These are phyloP conservation scores for Cryptosporidium baileyi DNA, from an alignment of 169 alveolate genomes.

Conservation along the genomic window DNA sequence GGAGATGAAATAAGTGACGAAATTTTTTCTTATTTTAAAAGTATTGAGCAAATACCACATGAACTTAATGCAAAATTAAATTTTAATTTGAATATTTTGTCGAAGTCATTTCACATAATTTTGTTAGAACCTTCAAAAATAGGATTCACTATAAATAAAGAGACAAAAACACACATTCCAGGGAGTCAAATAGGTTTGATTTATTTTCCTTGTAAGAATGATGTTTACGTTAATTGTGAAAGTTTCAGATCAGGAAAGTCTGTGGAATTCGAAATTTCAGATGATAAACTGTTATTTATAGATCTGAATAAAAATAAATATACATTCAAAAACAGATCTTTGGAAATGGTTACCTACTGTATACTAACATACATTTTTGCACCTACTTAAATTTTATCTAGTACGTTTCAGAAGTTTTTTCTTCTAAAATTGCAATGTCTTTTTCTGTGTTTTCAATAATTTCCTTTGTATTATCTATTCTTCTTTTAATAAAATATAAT, in stretches of 20 bases:
- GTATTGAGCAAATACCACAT: constrained; percentile 2
- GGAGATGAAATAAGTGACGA: constrained; percentile 11
- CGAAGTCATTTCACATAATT: background rate
- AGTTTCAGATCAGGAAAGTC: constrained; percentile 4
- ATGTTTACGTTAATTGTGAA: background rate
- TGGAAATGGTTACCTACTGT: constrained; percentile 35
- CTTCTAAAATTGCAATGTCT: constrained; percentile 35
- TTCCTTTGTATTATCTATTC: constrained; percentile 51
- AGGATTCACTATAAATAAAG: background rate
- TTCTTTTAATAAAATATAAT: constrained; percentile 21
- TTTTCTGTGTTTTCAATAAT: constrained; percentile 49
- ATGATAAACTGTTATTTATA: constrained; percentile 18
- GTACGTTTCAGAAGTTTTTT: constrained; percentile 50
- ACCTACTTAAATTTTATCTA: constrained; percentile 53
- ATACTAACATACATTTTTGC: constrained; percentile 54
- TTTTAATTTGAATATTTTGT: background rate
- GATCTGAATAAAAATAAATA: constrained; percentile 26
- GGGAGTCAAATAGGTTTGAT: constrained; percentile 44
- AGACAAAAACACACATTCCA: constrained; percentile 19
- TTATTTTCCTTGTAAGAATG: constrained; percentile 10
- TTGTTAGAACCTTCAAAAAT: constrained; percentile 4
- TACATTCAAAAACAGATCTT: background rate
- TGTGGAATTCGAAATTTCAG: constrained; percentile 22
- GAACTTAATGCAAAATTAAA: constrained; percentile 44
- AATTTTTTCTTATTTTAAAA: constrained; percentile 3